A percentile compares a stretch with the other conserved stretches of the same genome.
Conservation (phyloP, 768 basidiomycete species). For the Chalciporus piperatus region DNA sequence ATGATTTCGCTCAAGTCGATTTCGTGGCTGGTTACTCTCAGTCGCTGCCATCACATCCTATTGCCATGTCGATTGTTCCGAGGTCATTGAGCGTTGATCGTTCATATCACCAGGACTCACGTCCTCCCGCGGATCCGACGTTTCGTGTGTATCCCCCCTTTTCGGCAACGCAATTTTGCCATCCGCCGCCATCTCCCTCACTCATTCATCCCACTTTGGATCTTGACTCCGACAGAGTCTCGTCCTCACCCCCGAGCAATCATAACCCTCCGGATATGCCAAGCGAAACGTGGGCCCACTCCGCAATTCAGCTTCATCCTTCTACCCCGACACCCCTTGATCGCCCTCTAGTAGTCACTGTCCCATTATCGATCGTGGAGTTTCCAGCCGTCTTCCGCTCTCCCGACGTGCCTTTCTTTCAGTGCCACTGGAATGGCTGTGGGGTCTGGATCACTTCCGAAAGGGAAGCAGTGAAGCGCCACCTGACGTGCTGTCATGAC, state of each 20-base stretch:
- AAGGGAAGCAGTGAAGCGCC: conserved; percentile 10
- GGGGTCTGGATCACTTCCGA: conserved; percentile 19
- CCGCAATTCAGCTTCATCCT: neutral
- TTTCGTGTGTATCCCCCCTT: neutral
- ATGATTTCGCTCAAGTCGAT: neutral
- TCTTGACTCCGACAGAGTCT: neutral
- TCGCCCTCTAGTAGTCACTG: neutral
- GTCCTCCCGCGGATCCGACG: neutral
- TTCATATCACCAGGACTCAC: neutral
- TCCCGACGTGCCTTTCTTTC: conserved; percentile 10
- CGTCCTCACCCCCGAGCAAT: neutral
- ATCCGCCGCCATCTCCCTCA: neutral
- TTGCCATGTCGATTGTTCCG: conserved; percentile 8
- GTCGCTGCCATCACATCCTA: neutral
- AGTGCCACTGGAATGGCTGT: conserved; percentile 16
- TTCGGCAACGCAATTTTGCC: neutral
- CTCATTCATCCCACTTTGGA: neutral
- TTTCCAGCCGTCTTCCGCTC: neutral
- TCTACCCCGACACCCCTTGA: neutral
- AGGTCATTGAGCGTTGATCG: neutral
- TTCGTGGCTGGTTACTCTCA: neutral
- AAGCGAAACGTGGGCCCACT: neutral
- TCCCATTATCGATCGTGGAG: conserved; percentile 7
- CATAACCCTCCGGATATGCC: neutral
- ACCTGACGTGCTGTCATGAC: conserved; percentile 10